Conservation (phyloP, 495 filamentous ascomycete genomes). For the Rhypophila decipiens region DNA sequence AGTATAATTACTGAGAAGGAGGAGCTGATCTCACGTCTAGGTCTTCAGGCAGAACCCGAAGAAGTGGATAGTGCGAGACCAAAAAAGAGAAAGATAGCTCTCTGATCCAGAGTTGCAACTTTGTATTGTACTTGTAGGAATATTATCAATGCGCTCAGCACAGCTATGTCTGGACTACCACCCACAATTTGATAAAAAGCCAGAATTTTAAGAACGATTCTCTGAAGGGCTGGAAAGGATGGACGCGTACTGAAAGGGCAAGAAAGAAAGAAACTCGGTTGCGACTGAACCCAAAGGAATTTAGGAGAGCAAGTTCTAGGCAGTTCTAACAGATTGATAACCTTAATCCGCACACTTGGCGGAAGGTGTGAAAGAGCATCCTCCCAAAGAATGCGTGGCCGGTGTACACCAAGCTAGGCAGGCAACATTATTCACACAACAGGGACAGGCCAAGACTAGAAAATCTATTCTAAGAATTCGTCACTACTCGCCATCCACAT, state of each 20-base stretch:
- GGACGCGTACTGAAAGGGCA: background rate
- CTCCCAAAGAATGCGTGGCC: background rate
- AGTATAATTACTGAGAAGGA: too few relatives aligned
- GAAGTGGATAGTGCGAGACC: too few relatives aligned
- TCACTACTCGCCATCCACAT: background rate
- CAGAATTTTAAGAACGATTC: too few relatives aligned
- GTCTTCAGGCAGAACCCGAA: too few relatives aligned
- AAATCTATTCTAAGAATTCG: background rate
- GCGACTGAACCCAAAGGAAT: background rate
- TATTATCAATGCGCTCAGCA: too few relatives aligned
- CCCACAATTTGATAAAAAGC: too few relatives aligned
- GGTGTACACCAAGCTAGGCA: background rate
- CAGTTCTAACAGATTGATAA: background rate
- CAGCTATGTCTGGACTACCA: too few relatives aligned
- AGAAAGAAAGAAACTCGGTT: background rate
- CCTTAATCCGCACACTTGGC: background rate
- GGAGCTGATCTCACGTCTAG: too few relatives aligned
- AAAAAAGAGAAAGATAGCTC: too few relatives aligned
- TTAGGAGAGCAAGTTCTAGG: background rate
- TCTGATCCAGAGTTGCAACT: too few relatives aligned
- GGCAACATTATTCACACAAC: background rate
- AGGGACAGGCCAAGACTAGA: background rate
- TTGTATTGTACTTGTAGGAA: too few relatives aligned
- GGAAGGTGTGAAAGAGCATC: background rate
- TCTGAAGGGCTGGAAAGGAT: too few relatives aligned